Conservation (phyloP, 495 filamentous ascomycete species). For the Cercophora samala region DNA sequence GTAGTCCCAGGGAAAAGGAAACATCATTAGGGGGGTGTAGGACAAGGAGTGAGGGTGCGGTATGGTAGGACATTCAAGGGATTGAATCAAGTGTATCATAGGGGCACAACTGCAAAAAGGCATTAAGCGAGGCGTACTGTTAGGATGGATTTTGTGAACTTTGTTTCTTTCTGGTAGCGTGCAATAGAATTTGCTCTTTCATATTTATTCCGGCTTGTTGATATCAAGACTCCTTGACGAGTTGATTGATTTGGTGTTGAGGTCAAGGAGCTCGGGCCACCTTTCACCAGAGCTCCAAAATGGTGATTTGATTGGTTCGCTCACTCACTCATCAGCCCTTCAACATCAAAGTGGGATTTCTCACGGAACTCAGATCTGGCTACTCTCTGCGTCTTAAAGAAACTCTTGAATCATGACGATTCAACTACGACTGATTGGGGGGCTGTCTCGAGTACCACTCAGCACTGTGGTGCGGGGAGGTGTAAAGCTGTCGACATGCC, state of each 20-base stretch:
- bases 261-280: conserved; percentile 3
- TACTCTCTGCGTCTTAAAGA: too few relatives aligned
- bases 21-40: not conserved
- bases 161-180: not conserved
- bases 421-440: conserved; percentile 1
- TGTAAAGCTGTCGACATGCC: not conserved
- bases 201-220: too few relatives aligned
- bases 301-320: conserved; percentile 1
- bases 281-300: not conserved
- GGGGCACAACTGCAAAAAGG: not conserved
- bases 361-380: not conserved
- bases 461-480: not conserved
- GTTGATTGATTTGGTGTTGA: not conserved
- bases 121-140: not conserved
- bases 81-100: not conserved
- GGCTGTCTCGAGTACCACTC: not conserved
- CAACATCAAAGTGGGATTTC: not conserved
- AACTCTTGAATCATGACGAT: not conserved
- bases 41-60: not conserved
- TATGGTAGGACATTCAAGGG: not conserved
- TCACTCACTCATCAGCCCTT: not conserved
- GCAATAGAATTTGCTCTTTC: not conserved
- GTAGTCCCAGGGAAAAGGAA: not conserved
- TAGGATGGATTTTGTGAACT: not conserved
- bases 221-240: too few relatives aligned